A percentile compares a stretch with the other conserved stretches of the same genome.
phyloP scores from a whole-genome alignment of 345 rosid species.

The Aquilaria malaccensis region DNA sequence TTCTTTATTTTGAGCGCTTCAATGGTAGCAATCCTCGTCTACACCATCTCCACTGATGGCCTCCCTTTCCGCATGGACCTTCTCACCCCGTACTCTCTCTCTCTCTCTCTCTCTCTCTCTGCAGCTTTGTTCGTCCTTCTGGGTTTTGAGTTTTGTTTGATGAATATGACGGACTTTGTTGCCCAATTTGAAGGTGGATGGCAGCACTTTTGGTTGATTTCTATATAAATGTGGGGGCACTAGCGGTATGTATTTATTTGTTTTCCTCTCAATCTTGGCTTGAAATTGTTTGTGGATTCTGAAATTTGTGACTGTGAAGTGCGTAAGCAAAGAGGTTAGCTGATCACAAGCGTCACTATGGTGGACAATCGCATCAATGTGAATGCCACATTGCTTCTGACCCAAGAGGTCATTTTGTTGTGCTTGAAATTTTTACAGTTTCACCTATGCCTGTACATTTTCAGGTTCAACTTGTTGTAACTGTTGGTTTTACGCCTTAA shows the following conservation, averaged over 20 bases:
- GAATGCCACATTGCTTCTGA: no score
- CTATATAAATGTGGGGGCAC: slow-evolving; percentile 46
- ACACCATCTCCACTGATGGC: slow-evolving; percentile 57
- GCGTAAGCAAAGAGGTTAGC: no score
- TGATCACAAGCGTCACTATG: no score
- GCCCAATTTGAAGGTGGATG: slow-evolving; percentile 59
- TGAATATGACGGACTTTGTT: background rate
- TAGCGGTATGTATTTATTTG: slow-evolving; percentile 40
- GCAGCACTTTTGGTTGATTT: slow-evolving; percentile 62
- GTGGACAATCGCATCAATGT: no score
- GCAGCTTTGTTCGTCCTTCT: background rate
- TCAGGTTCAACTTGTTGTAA: no score
- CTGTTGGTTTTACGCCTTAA: no score
- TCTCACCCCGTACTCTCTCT: slow-evolving; percentile 54
- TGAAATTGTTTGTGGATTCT: background rate
- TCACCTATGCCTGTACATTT: no score
- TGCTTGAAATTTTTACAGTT: no score
- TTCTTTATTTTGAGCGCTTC: slow-evolving; percentile 35
- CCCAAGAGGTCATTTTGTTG: no score
- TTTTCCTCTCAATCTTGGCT: background rate
- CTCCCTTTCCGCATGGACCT: slow-evolving; percentile 64
- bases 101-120: slow-evolving; percentile 5
- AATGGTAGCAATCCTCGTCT: slow-evolving; percentile 49
- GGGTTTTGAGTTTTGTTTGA: background rate
- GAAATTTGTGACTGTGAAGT: background rate